Evolutionary conservation across 2,329 filamentous ascomycete genomes (phyloP).

Genomic region (Talaromyces sp.): DNA sequence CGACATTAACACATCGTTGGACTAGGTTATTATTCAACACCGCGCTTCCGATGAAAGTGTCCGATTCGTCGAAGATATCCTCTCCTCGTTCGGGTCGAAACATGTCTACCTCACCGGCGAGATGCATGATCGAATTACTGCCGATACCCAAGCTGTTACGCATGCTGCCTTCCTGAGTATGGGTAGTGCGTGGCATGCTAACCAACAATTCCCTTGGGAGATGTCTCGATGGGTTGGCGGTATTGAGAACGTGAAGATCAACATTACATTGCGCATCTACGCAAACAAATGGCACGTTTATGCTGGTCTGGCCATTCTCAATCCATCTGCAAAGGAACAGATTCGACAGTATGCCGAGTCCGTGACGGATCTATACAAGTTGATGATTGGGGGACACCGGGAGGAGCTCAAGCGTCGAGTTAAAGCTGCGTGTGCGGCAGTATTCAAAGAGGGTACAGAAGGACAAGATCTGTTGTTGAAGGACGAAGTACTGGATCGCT

Average conservation of each 20-base stretch:
- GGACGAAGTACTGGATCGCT: conserved; percentile 83
- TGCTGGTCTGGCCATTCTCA: conserved; percentile 93
- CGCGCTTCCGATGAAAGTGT: conserved; percentile 78
- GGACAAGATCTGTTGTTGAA: conserved; percentile 69
- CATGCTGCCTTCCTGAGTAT: conserved; percentile 96
- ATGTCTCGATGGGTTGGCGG: conserved; percentile 92
- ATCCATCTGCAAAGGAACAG: conserved; percentile 87
- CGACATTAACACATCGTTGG: conserved; percentile 14
- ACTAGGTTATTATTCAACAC: conserved; percentile 81
- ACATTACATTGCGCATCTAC: conserved; percentile 95
- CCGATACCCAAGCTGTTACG: conserved; percentile 96
- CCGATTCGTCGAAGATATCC: conserved; percentile 74
- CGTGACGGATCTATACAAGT: conserved; percentile 92
- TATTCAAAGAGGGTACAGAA: conserved; percentile 59
- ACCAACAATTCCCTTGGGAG: conserved; percentile 96
- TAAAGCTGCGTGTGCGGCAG: conserved; percentile 74
- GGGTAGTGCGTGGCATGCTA: conserved; percentile 97
- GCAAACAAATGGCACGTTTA: conserved; percentile 99
- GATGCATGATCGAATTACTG: conserved; percentile 94
- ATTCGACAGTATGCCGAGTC: conserved; percentile 92
- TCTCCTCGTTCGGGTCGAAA: conserved; percentile 82
- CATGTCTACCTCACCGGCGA: conserved; percentile 83
- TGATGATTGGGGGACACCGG: conserved; percentile 86
- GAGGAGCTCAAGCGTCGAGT: conserved; percentile 75
- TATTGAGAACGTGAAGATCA: conserved; percentile 99